A percentile compares a stretch with the other conserved stretches of the same genome.
Conservation (phyloP, 768 basidiomycete genomes). For the Suillus sp. region DNA sequence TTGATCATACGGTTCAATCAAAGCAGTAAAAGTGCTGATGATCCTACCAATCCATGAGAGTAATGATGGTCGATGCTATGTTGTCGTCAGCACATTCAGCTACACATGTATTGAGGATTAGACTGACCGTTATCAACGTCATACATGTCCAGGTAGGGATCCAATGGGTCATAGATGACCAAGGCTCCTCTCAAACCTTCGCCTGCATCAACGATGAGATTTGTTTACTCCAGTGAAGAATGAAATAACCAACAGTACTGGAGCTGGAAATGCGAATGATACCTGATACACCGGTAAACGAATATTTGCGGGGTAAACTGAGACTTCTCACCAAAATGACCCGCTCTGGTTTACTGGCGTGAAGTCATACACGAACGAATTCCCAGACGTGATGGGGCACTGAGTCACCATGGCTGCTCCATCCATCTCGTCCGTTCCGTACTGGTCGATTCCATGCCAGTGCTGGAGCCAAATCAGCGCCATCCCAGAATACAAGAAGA, state of each 20-base stretch:
- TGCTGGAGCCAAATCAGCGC: neutral
- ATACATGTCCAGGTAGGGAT: constrained; percentile 26
- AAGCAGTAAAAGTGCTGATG: neutral
- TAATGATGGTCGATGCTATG: constrained; percentile 34
- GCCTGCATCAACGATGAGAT: neutral
- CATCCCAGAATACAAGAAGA: neutral
- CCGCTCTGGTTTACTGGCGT: constrained; percentile 25
- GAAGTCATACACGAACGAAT: constrained; percentile 42
- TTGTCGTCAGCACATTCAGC: neutral
- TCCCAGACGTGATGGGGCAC: constrained; percentile 39
- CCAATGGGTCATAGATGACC: constrained; percentile 43
- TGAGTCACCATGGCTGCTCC: constrained; percentile 45
- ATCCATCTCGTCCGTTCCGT: constrained; percentile 41
- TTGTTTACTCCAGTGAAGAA: neutral
- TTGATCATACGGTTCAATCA: constrained; percentile 7
- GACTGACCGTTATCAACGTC: constrained; percentile 37
- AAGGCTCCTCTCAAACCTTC: constrained; percentile 28
- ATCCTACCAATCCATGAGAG: constrained; percentile 30
- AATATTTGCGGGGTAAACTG: neutral
- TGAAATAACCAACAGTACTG: constrained; percentile 40
- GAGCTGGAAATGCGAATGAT: constrained; percentile 42
- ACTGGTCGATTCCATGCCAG: constrained; percentile 50
- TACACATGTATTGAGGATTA: neutral
- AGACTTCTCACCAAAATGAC: constrained; percentile 43
- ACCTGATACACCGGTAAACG: neutral